Evolutionary conservation across 2,329 filamentous ascomycete species (phyloP).

Genomic region (Aspergillus sp.): DNA sequence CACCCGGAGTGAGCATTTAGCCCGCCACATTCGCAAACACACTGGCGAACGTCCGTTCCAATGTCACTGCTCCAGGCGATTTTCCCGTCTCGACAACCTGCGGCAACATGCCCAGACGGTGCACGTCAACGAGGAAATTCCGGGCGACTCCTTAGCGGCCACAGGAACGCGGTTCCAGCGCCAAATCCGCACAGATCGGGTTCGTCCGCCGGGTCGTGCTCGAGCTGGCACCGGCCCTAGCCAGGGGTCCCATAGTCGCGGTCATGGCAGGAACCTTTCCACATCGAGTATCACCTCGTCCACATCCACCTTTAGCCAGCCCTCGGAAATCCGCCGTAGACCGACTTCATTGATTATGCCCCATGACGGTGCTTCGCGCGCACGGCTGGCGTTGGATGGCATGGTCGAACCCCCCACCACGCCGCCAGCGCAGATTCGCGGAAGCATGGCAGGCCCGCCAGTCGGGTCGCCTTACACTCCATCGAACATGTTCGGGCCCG

Average conservation of each 20-base stretch:
- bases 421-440: constrained; percentile 56
- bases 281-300: constrained; percentile 78
- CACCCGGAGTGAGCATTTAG: constrained; percentile 89
- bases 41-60: constrained; percentile 95
- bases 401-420: constrained; percentile 56
- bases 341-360: constrained; percentile 80
- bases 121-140: constrained; percentile 95
- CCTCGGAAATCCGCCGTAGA: constrained; percentile 57
- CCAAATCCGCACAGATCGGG: constrained; percentile 80
- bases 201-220: constrained; percentile 65
- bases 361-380: constrained; percentile 53
- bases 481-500: constrained; percentile 65
- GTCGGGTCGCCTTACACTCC: constrained; percentile 76
- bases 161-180: constrained; percentile 87
- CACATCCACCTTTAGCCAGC: constrained; percentile 58
- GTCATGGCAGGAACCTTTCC: constrained; percentile 77
- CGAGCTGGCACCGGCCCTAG: constrained; percentile 71
- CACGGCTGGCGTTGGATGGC: constrained; percentile 58
- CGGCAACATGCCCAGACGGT: constrained; percentile 96
- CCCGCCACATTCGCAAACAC: constrained; percentile 95
- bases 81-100: constrained; percentile 89
- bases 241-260: constrained; percentile 60
- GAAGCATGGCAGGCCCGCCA: constrained; percentile 36
- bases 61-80: constrained; percentile 87
- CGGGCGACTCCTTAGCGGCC: constrained; percentile 83